Percentiles rank a stretch among this genome's conserved stretches.
Conservation (phyloP, 2,329 filamentous ascomycete species). For the Alternaria brassicicola region DNA sequence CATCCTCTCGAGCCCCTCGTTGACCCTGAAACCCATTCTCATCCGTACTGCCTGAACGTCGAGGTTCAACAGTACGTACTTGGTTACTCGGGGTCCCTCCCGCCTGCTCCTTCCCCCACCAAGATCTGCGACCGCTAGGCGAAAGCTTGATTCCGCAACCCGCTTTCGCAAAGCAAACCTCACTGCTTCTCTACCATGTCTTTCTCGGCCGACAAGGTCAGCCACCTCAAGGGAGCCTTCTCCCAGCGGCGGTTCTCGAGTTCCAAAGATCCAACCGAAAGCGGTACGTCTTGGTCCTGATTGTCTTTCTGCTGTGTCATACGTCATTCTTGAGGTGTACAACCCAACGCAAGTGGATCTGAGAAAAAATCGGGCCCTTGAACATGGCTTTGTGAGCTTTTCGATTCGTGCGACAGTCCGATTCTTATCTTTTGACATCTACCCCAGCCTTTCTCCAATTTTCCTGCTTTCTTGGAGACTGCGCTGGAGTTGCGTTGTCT, state of each 20-base stretch:
- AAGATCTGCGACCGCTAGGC: constrained; percentile 14
- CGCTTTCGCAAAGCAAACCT: background rate
- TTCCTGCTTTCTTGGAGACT: background rate
- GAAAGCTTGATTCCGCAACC: constrained; percentile 19
- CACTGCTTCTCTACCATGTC: constrained; percentile 33
- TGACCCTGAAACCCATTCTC: background rate
- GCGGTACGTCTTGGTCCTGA: constrained; percentile 34
- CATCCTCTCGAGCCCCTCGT: background rate
- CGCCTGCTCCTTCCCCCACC: background rate
- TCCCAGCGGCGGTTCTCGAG: constrained; percentile 45
- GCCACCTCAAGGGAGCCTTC: constrained; percentile 38
- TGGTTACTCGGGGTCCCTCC: background rate
- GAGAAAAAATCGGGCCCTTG: background rate
- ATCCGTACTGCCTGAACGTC: background rate
- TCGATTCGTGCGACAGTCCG: background rate
- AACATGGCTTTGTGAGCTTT: background rate
- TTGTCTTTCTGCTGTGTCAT: background rate
- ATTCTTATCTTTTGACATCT: background rate
- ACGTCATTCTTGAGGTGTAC: constrained; percentile 18
- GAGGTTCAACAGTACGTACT: background rate
- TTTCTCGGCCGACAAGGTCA: constrained; percentile 45
- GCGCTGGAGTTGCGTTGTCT: background rate
- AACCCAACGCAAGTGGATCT: constrained; percentile 2
- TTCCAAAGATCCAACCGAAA: constrained; percentile 46
- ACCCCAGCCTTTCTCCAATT: background rate